Conservation (phyloP, 495 filamentous ascomycete genomes). For the Penicillium cosmopolitanum region DNA sequence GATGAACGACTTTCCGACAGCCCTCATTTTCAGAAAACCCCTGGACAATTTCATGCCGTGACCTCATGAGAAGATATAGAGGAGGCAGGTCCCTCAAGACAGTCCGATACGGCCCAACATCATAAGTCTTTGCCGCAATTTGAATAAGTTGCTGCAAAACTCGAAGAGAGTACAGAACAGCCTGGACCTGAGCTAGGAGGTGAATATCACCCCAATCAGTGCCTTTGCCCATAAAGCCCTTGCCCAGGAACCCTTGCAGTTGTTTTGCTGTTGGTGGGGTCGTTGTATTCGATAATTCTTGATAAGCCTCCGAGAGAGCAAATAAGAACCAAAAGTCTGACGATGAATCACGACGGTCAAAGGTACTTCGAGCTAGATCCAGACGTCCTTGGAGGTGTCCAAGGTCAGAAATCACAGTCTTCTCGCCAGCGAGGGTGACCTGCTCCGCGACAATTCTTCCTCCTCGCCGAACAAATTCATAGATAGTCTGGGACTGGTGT, state of each 20-base stretch:
- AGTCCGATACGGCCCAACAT: constrained; percentile 8
- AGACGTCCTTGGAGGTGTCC: constrained; percentile 22
- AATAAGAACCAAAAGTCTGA: constrained; percentile 41
- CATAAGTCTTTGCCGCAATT: constrained; percentile 17
- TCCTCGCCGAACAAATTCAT: constrained; percentile 54
- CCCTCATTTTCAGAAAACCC: constrained; percentile 13
- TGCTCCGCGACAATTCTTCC: constrained; percentile 38
- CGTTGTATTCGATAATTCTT: constrained; percentile 5
- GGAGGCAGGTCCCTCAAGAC: constrained; percentile 35
- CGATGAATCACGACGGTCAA: constrained; percentile 9
- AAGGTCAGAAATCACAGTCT: constrained; percentile 22
- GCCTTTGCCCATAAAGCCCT: constrained; percentile 29
- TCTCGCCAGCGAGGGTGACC: constrained; percentile 26
- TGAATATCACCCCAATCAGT: constrained; percentile 65
- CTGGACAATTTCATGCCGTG: constrained; percentile 24
- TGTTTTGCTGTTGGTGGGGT: constrained; percentile 16
- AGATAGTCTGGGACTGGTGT: constrained; percentile 26
- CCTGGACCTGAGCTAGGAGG: constrained; percentile 63
- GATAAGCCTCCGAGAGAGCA: constrained; percentile 38
- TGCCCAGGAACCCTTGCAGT: constrained; percentile 29
- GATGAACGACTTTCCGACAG: constrained; percentile 16
- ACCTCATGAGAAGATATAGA: constrained; percentile 36
- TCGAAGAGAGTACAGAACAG: constrained; percentile 66
- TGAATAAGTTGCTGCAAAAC: constrained; percentile 61
- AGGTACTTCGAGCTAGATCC: constrained; percentile 15